A percentile compares a stretch with the other conserved stretches of the same genome.
phyloP scores from a whole-genome alignment of 768 basidiomycete genomes.

The Kwoniella europaea region DNA sequence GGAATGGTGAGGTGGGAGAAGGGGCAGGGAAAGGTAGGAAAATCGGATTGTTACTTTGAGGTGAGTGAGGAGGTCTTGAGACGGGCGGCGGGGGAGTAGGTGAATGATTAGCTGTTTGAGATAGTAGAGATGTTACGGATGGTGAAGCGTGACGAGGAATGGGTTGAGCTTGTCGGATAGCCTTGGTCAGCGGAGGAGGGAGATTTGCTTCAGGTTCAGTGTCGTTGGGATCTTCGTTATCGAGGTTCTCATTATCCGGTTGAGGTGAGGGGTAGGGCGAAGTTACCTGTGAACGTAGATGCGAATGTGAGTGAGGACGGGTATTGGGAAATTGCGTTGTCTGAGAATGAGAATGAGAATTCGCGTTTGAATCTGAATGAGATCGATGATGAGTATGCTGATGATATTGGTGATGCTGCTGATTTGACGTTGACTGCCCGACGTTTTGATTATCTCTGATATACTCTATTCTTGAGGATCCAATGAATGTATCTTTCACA shows the following conservation, averaged over 20 bases:
- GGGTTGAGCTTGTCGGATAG: neutral
- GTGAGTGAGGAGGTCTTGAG: constrained; percentile 31
- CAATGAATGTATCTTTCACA: neutral
- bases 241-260: constrained; percentile 6
- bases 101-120: constrained; percentile 19
- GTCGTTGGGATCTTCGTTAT: constrained; percentile 34
- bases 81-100: constrained; percentile 14
- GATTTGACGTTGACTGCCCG: neutral
- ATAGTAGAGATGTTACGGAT: constrained; percentile 22
- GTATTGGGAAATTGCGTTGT: neutral
- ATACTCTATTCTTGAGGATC: neutral
- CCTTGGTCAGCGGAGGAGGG: constrained; percentile 32
- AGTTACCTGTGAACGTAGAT: neutral
- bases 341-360: neutral
- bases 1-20: constrained; percentile 53
- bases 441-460: neutral
- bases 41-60: constrained; percentile 44
- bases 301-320: neutral
- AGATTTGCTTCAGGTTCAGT: constrained; percentile 42
- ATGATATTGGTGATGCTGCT: neutral
- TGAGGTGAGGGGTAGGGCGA: constrained; percentile 31
- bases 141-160: constrained; percentile 2
- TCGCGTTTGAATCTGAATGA: neutral
- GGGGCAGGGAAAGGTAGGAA: constrained; percentile 53
- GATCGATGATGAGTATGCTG: neutral